These are phyloP conservation scores for Hyphopichia homilentoma DNA, from an alignment of 805 yeast genomes.

Conservation along the genomic window DNA sequence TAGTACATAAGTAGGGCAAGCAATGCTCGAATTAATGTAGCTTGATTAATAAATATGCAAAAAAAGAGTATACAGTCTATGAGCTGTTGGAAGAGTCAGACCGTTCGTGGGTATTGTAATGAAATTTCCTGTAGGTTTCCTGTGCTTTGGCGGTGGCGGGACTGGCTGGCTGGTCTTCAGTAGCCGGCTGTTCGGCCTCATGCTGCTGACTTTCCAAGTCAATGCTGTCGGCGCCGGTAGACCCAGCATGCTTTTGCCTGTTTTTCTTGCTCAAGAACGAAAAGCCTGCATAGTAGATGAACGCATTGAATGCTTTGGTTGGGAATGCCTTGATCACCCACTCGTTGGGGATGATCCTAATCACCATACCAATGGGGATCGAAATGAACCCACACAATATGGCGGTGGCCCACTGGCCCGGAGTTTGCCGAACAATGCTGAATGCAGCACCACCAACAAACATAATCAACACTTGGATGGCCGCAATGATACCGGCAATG, in stretches of 20 bases:
- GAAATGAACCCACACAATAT: constrained; percentile 75
- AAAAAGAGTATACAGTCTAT: too few relatives aligned
- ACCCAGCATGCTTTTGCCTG: not conserved
- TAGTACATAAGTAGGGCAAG: too few relatives aligned
- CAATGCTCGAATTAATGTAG: too few relatives aligned
- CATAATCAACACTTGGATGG: constrained; percentile 87
- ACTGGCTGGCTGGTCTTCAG: too few relatives aligned
- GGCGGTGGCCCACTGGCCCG: constrained; percentile 88
- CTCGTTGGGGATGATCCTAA: constrained; percentile 80
- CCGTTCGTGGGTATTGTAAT: not conserved
- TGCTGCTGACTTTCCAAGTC: constrained; percentile 1
- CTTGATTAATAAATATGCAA: too few relatives aligned
- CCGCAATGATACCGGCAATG: constrained; percentile 73
- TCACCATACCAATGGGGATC: constrained; percentile 71
- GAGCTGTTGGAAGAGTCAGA: constrained; percentile 1
- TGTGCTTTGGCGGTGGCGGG: too few relatives aligned
- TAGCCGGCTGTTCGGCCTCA: not conserved
- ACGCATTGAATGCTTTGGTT: constrained; percentile 40
- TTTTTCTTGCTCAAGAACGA: constrained; percentile 28
- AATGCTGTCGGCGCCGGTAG: not conserved
- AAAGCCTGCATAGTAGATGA: constrained; percentile 36
- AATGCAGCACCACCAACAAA: constrained; percentile 97
- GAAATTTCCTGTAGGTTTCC: too few relatives aligned
- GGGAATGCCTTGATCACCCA: constrained; percentile 71
- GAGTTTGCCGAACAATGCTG: constrained; percentile 73